phyloP scores from a whole-genome alignment of 1,139 yeast species.

The Pichia kudriavzevii region DNA sequence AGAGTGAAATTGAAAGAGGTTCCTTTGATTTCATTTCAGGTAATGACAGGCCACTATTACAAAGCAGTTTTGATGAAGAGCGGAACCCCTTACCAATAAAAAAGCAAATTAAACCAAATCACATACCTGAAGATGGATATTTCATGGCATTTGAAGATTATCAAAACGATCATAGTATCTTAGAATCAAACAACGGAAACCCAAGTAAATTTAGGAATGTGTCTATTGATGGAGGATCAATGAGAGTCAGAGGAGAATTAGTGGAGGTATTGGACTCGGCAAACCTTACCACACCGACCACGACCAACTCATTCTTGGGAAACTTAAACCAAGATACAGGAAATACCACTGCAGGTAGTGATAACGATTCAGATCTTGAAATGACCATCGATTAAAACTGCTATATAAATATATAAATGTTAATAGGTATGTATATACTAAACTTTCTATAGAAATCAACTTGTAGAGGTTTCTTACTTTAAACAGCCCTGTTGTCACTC shows the following conservation, averaged over 20 bases:
- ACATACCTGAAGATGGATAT: conserved; percentile 18
- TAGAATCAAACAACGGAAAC: conserved; percentile 10
- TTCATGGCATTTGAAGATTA: conserved; percentile 54
- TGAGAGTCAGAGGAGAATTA: no score
- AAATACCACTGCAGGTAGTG: conserved; percentile 17
- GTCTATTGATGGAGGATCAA: conserved; percentile 10
- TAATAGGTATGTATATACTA: not conserved
- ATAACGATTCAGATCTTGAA: conserved; percentile 36
- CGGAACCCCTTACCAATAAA: not conserved
- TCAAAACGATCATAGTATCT: conserved; percentile 44
- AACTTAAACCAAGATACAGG: conserved; percentile 18
- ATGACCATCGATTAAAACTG: conserved; percentile 41
- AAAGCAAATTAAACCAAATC: not conserved
- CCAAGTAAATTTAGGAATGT: conserved; percentile 3
- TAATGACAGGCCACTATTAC: no score
- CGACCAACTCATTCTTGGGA: conserved; percentile 4
- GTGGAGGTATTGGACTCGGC: conserved; percentile 12
- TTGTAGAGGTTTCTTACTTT: not conserved
- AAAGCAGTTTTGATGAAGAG: conserved; percentile 10
- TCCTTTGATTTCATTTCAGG: no score
- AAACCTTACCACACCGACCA: conserved; percentile 10
- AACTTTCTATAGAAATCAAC: conserved; percentile 1
- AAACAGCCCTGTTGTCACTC: conserved; percentile 14
- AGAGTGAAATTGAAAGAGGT: no score
- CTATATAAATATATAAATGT: conserved; percentile 1